phyloP scores from a whole-genome alignment of 192 early-diverging fungal species.

The Podila epicladia region DNA sequence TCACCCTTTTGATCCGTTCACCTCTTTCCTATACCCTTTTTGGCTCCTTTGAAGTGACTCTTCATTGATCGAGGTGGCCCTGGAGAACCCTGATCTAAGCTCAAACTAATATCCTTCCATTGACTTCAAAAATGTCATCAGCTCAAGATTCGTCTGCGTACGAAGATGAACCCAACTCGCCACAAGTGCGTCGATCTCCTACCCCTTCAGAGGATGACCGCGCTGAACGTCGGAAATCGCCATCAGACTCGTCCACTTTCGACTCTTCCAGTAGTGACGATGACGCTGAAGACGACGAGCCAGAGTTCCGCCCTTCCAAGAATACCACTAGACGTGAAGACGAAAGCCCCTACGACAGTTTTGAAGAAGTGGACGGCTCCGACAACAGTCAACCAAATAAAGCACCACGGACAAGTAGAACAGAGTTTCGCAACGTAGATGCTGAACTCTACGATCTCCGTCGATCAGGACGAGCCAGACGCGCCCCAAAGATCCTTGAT shows the following conservation, averaged over 20 bases:
- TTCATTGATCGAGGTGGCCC: too few relatives aligned
- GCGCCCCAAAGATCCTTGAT: slow-evolving; percentile 45
- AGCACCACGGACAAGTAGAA: slow-evolving; percentile 53
- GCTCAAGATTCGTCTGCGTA: slow-evolving; percentile 50
- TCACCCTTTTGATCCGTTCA: too few relatives aligned
- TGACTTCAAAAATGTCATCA: not conserved
- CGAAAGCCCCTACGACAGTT: slow-evolving; percentile 52
- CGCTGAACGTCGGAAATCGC: slow-evolving; percentile 10
- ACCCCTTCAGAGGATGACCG: slow-evolving; percentile 9
- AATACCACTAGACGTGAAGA: slow-evolving; percentile 18
- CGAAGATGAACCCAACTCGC: slow-evolving; percentile 36
- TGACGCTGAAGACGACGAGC: slow-evolving; percentile 41
- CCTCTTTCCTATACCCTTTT: too few relatives aligned
- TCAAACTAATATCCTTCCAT: too few relatives aligned
- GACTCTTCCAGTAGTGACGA: slow-evolving; percentile 35
- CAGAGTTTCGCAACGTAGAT: slow-evolving; percentile 52
- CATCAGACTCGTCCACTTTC: slow-evolving; percentile 41
- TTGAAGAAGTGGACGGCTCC: slow-evolving; percentile 51
- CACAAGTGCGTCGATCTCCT: slow-evolving; percentile 16
- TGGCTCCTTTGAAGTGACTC: too few relatives aligned
- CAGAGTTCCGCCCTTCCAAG: slow-evolving; percentile 13
- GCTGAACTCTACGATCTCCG: slow-evolving; percentile 74
- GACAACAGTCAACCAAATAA: slow-evolving; percentile 44
- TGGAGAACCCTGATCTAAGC: too few relatives aligned
- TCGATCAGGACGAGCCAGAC: slow-evolving; percentile 62